Evolutionary conservation across 805 yeast genomes (phyloP).

Genomic region (Ogataea pilisensis): DNA sequence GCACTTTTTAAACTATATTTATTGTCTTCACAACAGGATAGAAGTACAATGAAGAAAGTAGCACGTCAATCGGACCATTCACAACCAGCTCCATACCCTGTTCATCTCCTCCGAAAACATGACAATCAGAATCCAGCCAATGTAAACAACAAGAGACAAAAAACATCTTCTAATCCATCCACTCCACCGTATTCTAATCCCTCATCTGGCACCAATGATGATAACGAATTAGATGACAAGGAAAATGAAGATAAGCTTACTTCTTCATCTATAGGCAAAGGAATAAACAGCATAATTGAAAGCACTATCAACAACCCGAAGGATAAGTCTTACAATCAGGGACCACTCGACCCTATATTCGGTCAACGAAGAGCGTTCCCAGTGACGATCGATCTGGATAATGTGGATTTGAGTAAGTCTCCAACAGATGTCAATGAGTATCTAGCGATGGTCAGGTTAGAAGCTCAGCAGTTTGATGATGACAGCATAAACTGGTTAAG

Average conservation of each 20-base stretch:
- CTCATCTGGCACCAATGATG: too few species aligned
- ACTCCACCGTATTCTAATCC: too few species aligned
- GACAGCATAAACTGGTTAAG: constrained; percentile 1
- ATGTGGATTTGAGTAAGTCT: constrained; percentile 11
- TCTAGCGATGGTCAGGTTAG: constrained; percentile 30
- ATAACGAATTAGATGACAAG: constrained; percentile 2
- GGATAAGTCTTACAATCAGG: constrained; percentile 18
- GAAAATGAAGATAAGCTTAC: constrained; percentile 2
- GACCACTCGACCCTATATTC: constrained; percentile 33
- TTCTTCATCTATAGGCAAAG: not conserved
- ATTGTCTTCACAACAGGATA: too few species aligned
- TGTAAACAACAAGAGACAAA: not conserved
- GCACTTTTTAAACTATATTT: too few species aligned
- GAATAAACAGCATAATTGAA: not conserved
- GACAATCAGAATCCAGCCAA: not conserved
- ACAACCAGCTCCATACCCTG: constrained; percentile 9
- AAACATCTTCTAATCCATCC: too few species aligned
- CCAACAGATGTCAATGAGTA: constrained; percentile 29
- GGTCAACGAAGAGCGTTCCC: constrained; percentile 37
- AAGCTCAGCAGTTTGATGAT: constrained; percentile 24
- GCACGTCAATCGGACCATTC: too few species aligned
- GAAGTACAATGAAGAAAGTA: too few species aligned
- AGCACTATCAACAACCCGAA: not conserved
- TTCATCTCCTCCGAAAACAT: not conserved
- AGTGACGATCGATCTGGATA: constrained; percentile 16